Conservation (phyloP, 345 rosid species). For the Punica granatum region DNA sequence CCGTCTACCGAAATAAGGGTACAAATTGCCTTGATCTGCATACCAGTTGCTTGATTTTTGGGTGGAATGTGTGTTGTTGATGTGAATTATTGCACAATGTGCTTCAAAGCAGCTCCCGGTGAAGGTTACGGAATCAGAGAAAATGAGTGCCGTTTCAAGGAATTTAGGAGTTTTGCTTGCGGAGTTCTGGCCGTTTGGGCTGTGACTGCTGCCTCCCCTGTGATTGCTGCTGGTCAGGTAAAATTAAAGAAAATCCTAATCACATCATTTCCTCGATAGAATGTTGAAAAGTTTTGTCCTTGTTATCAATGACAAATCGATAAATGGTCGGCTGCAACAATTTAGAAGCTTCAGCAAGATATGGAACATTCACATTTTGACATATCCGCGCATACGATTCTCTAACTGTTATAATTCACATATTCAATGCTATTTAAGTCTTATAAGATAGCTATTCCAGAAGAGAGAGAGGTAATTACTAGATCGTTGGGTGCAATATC, state of each 20-base stretch:
- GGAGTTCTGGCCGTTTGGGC: constrained; percentile 68
- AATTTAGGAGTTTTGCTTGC: constrained; percentile 49
- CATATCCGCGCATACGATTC: not conserved
- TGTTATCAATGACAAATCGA: not conserved
- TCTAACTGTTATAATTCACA: not conserved
- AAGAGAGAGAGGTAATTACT: not conserved
- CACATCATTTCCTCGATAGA: not conserved
- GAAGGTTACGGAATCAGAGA: constrained; percentile 22
- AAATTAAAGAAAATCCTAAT: not conserved
- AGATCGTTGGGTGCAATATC: not conserved
- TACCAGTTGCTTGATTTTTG: not conserved
- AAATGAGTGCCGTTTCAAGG: constrained; percentile 33
- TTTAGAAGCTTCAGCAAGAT: not conserved
- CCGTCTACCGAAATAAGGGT: no score
- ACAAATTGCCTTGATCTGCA: no score
- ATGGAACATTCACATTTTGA: not conserved
- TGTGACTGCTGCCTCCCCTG: constrained; percentile 64
- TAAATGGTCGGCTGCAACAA: not conserved
- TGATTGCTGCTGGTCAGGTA: constrained; percentile 76
- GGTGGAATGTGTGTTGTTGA: not conserved
- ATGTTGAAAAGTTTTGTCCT: no score
- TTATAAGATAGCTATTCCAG: not conserved
- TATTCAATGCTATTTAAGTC: not conserved
- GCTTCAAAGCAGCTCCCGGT: constrained; percentile 25
- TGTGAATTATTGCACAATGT: constrained; percentile 1